A percentile compares a stretch with the other conserved stretches of the same genome.
phyloP scores from a whole-genome alignment of 768 basidiomycete genomes.

The Panellus pusillus region DNA sequence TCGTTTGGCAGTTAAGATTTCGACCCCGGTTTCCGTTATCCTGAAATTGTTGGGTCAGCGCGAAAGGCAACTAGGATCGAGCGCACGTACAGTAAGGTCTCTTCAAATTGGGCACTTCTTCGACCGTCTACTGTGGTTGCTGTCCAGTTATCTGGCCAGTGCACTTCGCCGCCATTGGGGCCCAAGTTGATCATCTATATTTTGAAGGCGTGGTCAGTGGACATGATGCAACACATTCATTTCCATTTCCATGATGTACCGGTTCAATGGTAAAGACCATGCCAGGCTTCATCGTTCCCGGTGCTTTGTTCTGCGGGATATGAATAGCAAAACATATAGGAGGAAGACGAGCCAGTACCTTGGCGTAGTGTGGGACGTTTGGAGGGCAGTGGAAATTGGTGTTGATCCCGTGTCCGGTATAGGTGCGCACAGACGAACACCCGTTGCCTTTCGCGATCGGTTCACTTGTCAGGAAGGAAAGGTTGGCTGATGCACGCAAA shows the following conservation, averaged over 20 bases:
- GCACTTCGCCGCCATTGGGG: constrained; percentile 68
- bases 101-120: constrained; percentile 94
- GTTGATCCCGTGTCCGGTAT: constrained; percentile 91
- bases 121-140: constrained; percentile 91
- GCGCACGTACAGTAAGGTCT: constrained; percentile 84
- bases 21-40: constrained; percentile 88
- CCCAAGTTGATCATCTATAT: constrained; percentile 91
- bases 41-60: constrained; percentile 38
- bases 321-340: background rate
- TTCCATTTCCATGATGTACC: constrained; percentile 35
- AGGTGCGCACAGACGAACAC: constrained; percentile 89
- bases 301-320: constrained; percentile 63
- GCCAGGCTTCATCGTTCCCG: constrained; percentile 91
- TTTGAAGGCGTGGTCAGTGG: constrained; percentile 6
- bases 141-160: constrained; percentile 97
- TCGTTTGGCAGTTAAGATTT: constrained; percentile 65
- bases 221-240: constrained; percentile 5
- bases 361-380: constrained; percentile 93
- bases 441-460: constrained; percentile 79
- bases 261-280: constrained; percentile 89
- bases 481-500: background rate
- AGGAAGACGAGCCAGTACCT: constrained; percentile 27
- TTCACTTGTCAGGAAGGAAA: constrained; percentile 50
- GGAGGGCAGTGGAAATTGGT: constrained; percentile 82
- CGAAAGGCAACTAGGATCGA: background rate